Percentiles rank a stretch among this genome's conserved stretches.
Conservation (phyloP, 139 green algal species). For the Asterochloris sp. region DNA sequence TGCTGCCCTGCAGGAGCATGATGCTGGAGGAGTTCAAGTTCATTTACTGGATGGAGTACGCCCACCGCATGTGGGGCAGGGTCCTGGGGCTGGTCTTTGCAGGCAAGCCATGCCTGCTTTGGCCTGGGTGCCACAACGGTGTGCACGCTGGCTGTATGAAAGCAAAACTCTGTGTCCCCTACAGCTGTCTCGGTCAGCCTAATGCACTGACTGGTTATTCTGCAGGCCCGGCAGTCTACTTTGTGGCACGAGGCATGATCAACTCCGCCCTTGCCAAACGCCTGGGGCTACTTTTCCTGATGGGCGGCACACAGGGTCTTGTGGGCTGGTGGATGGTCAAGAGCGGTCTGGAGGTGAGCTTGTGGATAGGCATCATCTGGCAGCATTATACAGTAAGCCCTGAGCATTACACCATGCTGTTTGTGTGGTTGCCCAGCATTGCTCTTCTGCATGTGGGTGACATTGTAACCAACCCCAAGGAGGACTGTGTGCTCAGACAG, state of each 20-base stretch:
- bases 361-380: not conserved
- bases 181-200: too few relatives aligned
- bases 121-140: slow-evolving; percentile 8
- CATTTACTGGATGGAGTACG: slow-evolving; percentile 99
- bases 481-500: too few relatives aligned
- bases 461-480: not conserved
- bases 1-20: slow-evolving; percentile 59
- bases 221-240: slow-evolving; percentile 77
- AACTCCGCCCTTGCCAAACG: slow-evolving; percentile 64
- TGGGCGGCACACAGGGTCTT: slow-evolving; percentile 88
- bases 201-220: too few relatives aligned
- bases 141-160: too few relatives aligned
- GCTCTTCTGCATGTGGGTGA: not conserved
- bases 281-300: slow-evolving; percentile 81
- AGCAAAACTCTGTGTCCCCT: too few relatives aligned
- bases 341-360: slow-evolving; percentile 65
- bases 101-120: slow-evolving; percentile 39
- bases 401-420: not conserved
- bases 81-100: slow-evolving; percentile 43
- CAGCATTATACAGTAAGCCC: not conserved
- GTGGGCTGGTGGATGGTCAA: slow-evolving; percentile 99
- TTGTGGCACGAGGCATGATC: slow-evolving; percentile 68
- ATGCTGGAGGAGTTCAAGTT: slow-evolving; percentile 98
- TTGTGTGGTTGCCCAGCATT: not conserved
- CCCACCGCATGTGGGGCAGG: slow-evolving; percentile 90